A percentile compares a stretch with the other conserved stretches of the same genome.
Conservation (phyloP, 1,284 basidiomycete genomes). For the Leccinum laetum region DNA sequence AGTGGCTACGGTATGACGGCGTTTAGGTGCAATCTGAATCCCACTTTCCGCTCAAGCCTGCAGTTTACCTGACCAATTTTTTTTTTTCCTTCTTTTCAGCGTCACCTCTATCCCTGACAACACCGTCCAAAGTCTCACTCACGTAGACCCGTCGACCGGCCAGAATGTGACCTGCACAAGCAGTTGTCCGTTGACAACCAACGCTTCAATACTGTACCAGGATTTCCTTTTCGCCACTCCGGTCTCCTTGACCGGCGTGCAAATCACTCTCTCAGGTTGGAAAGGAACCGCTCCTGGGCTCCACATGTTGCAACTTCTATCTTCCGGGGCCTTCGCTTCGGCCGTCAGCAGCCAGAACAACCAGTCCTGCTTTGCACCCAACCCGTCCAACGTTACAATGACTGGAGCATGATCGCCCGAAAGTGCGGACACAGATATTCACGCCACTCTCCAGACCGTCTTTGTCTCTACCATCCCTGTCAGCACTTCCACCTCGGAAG, state of each 20-base stretch:
- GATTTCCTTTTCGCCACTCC: constrained; percentile 79
- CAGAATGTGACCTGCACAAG: constrained; percentile 72
- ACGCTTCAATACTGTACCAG: constrained; percentile 79
- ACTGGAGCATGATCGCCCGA: constrained; percentile 73
- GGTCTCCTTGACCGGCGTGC: constrained; percentile 77
- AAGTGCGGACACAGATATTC: constrained; percentile 66
- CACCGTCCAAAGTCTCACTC: constrained; percentile 72
- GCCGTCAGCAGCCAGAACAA: constrained; percentile 60
- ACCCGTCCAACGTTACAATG: constrained; percentile 59
- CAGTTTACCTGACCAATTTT: constrained; percentile 6
- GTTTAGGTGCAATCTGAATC: constrained; percentile 66
- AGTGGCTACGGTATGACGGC: constrained; percentile 77
- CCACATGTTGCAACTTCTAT: constrained; percentile 88
- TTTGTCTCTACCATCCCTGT: constrained; percentile 71
- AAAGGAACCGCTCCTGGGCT: constrained; percentile 80
- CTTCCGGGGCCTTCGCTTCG: constrained; percentile 87
- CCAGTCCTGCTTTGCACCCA: constrained; percentile 75
- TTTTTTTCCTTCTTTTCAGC: constrained; percentile 39
- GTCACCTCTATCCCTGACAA: constrained; percentile 90
- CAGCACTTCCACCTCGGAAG: constrained; percentile 56
- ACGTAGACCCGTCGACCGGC: constrained; percentile 74
- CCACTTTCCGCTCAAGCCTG: background rate
- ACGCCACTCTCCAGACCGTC: constrained; percentile 80
- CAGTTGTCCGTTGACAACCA: constrained; percentile 73
- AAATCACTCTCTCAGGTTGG: constrained; percentile 80